Evolutionary conservation across 2,329 filamentous ascomycete species (phyloP).

Genomic region (Ophiostoma tasmaniense): DNA sequence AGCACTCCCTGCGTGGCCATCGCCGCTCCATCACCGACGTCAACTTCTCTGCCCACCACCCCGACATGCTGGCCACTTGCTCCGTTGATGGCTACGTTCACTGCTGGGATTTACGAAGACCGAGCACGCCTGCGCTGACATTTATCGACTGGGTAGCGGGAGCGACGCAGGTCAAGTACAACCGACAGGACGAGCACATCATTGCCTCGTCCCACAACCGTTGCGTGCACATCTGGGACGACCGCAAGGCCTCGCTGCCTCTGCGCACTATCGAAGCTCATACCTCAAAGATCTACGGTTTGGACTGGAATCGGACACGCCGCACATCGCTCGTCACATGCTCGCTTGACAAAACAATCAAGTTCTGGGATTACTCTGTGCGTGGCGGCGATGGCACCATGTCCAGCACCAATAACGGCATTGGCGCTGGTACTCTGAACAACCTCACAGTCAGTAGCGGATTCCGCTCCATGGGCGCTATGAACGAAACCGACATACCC

Average conservation of each 20-base stretch:
- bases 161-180: slow-evolving; percentile 93
- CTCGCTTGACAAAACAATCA: slow-evolving; percentile 84
- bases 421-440: slow-evolving; percentile 28
- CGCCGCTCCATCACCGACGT: slow-evolving; percentile 89
- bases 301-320: slow-evolving; percentile 84
- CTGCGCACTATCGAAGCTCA: slow-evolving; percentile 81
- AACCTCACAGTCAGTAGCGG: slow-evolving; percentile 24
- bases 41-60: slow-evolving; percentile 90
- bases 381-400: neutral
- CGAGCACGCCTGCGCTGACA: slow-evolving; percentile 63
- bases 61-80: slow-evolving; percentile 81
- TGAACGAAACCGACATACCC: slow-evolving; percentile 50
- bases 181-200: slow-evolving; percentile 75
- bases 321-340: slow-evolving; percentile 71
- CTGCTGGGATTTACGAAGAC: slow-evolving; percentile 77
- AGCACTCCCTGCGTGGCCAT: slow-evolving; percentile 76
- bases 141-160: slow-evolving; percentile 93
- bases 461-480: slow-evolving; percentile 3
- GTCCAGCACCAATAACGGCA: neutral
- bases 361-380: slow-evolving; percentile 71
- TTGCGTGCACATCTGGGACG: slow-evolving; percentile 84
- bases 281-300: slow-evolving; percentile 85
- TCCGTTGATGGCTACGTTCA: slow-evolving; percentile 90
- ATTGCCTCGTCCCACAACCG: slow-evolving; percentile 86
- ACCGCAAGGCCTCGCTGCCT: slow-evolving; percentile 67